These are phyloP conservation scores for Mycothermus thermophilus DNA, from an alignment of 495 filamentous ascomycete species.

Conservation along the genomic window DNA sequence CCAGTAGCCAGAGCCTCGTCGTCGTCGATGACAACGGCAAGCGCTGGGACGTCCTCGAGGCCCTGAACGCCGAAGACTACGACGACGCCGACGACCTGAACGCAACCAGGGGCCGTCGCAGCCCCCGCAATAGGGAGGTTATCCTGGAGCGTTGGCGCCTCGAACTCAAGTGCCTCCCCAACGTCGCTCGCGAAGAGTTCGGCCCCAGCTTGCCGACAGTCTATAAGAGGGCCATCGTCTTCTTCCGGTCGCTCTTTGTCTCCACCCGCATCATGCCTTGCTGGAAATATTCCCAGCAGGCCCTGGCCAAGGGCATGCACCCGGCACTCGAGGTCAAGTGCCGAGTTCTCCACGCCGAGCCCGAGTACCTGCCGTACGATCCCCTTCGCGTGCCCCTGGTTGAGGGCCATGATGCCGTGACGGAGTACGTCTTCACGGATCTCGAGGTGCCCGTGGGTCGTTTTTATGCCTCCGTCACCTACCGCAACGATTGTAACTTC, in stretches of 20 bases:
- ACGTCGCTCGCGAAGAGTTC: constrained; percentile 46
- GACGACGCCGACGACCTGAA: too few relatives aligned
- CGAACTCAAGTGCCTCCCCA: constrained; percentile 47
- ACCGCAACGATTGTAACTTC: constrained; percentile 80
- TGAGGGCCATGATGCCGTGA: constrained; percentile 53
- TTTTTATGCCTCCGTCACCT: constrained; percentile 66
- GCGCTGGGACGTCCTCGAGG: constrained; percentile 81
- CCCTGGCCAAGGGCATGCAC: constrained; percentile 49
- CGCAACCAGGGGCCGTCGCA: too few relatives aligned
- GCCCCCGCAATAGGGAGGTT: constrained; percentile 45
- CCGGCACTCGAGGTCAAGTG: constrained; percentile 62
- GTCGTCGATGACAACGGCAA: constrained; percentile 78
- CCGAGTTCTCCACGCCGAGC: constrained; percentile 51
- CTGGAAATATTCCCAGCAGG: constrained; percentile 68
- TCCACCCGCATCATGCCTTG: constrained; percentile 72
- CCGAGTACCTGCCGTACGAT: constrained; percentile 41
- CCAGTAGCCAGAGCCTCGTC: constrained; percentile 73
- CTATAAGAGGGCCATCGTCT: constrained; percentile 90
- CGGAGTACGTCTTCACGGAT: constrained; percentile 61
- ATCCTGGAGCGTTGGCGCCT: constrained; percentile 85
- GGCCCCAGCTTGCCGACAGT: constrained; percentile 64
- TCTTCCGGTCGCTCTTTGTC: constrained; percentile 86
- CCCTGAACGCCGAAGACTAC: constrained; percentile 48
- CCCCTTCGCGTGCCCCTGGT: constrained; percentile 58
- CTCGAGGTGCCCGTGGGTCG: constrained; percentile 76